phyloP scores from a whole-genome alignment of 768 basidiomycete species.

The Tricholoma matsutake region DNA sequence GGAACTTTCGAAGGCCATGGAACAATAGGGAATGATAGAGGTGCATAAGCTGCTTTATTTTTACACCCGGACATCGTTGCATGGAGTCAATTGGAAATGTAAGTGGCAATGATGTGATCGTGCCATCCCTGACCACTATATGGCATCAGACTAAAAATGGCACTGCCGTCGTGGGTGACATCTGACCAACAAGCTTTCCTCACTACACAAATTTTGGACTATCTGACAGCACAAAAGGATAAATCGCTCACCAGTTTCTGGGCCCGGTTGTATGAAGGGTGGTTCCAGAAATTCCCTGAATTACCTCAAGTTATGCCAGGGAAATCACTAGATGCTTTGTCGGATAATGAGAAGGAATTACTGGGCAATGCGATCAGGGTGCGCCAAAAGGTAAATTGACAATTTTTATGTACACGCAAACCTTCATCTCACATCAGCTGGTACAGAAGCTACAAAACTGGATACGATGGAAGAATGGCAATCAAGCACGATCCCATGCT shows the following conservation, averaged over 20 bases:
- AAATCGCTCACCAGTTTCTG: not conserved
- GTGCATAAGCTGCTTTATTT: not conserved
- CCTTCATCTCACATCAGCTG: not conserved
- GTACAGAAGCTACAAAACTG: not conserved
- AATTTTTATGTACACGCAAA: not conserved
- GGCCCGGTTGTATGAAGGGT: no score
- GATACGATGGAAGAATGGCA: not conserved
- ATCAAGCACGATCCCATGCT: not conserved
- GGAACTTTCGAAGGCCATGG: not conserved
- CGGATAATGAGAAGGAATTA: not conserved
- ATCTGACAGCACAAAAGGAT: not conserved
- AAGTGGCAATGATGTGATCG: not conserved
- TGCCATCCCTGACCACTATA: not conserved
- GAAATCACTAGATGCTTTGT: not conserved
- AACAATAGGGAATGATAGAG: not conserved
- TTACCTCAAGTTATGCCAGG: not conserved
- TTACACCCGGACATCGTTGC: not conserved
- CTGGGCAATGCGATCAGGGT: not conserved
- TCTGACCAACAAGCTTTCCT: slow-evolving; percentile 14
- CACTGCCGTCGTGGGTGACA: slow-evolving; percentile 15
- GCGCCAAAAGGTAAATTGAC: not conserved
- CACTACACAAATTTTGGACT: not conserved
- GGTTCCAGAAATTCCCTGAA: no score
- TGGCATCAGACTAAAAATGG: not conserved
- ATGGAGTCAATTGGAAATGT: not conserved